Conservation (phyloP, 2,329 filamentous ascomycete genomes). For the Colletotrichum sp. region DNA sequence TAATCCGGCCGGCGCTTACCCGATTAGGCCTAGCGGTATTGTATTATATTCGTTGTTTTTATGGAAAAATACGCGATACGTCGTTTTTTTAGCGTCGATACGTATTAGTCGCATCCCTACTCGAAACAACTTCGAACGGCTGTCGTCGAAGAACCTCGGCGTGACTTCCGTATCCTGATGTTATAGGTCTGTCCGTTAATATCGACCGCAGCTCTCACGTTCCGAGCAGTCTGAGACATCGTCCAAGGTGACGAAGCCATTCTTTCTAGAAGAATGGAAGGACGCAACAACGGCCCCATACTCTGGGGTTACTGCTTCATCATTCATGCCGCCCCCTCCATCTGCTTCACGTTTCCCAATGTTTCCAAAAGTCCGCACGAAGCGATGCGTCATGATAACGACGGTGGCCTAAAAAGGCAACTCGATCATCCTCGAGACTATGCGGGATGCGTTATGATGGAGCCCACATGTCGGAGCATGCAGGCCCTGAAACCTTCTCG, state of each 20-base stretch:
- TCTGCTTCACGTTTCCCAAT: conserved; percentile 13
- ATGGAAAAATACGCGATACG: too few species aligned
- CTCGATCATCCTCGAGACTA: conserved; percentile 16
- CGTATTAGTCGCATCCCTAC: too few species aligned
- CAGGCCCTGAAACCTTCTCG: conserved; percentile 25
- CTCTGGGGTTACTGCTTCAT: not conserved
- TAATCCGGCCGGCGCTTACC: accelerated
- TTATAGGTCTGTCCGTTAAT: not conserved
- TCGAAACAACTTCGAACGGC: not conserved
- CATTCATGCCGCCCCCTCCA: not conserved
- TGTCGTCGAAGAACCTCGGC: conserved; percentile 1
- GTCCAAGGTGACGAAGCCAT: not conserved
- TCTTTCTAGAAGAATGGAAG: conserved; percentile 17
- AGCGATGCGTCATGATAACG: conserved; percentile 16
- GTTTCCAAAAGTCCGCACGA: conserved; percentile 6
- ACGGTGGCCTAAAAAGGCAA: conserved; percentile 8
- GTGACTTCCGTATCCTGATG: not conserved
- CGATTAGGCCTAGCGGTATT: too few species aligned
- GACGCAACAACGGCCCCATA: not conserved
- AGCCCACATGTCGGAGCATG: not conserved
- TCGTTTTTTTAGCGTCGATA: too few species aligned
- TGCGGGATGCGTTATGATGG: conserved; percentile 14
- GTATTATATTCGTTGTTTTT: too few species aligned
- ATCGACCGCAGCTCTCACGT: not conserved
- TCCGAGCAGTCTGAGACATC: not conserved